Conservation (phyloP, 441 rosid genomes). For the Melastoma candidum region DNA sequence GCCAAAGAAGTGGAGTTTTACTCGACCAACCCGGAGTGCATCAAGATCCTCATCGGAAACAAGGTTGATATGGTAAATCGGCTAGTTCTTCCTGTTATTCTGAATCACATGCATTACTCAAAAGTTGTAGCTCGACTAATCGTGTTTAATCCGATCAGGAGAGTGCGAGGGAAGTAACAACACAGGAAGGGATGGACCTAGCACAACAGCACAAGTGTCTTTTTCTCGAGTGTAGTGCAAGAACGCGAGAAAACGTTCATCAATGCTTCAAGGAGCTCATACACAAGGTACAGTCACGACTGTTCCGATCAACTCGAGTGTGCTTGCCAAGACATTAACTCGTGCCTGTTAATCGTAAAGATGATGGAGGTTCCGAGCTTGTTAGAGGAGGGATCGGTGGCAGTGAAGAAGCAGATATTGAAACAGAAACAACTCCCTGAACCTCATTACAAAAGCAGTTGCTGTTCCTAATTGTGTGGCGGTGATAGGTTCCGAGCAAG, state of each 20-base stretch:
- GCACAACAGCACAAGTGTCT: constrained; percentile 11
- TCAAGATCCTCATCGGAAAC: constrained; percentile 14
- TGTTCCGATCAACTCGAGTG: background rate
- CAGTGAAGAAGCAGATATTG: constrained; percentile 33
- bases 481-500: background rate
- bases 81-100: background rate
- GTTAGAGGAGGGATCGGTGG: constrained; percentile 43
- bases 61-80: constrained; percentile 13
- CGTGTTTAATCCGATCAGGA: constrained; percentile 4
- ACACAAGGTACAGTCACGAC: constrained; percentile 5
- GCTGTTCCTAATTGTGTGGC: constrained; percentile 30
- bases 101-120: background rate
- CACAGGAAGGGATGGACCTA: constrained; percentile 12
- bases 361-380: constrained; percentile 47
- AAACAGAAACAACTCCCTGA: constrained; percentile 24
- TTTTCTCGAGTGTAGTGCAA: constrained; percentile 15
- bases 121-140: too few species aligned
- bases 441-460: constrained; percentile 19
- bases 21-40: constrained; percentile 12
- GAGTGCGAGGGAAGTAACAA: constrained; percentile 14
- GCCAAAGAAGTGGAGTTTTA: constrained; percentile 14
- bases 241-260: constrained; percentile 12
- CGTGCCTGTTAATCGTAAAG: constrained; percentile 17
- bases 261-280: constrained; percentile 18
- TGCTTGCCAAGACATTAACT: background rate